Conservation (phyloP, 1,139 yeast genomes). For the Entelexis paramagnoliae region DNA sequence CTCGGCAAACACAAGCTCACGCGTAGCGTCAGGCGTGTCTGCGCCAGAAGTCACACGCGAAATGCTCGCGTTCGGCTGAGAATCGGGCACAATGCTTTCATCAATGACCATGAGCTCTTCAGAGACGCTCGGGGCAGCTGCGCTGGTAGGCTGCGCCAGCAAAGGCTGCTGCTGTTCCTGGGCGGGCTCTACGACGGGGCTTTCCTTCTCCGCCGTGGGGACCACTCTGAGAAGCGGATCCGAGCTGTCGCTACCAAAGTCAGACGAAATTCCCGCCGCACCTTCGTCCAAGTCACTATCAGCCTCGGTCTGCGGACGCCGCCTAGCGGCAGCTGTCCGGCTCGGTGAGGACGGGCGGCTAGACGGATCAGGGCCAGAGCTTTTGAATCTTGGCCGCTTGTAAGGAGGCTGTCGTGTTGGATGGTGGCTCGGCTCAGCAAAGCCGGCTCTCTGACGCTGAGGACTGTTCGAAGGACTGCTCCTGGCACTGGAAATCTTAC, state of each 20-base stretch:
- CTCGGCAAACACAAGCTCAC: background rate
- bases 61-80: background rate
- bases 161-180: no score
- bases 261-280: slow-evolving; percentile 1
- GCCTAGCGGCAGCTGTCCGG: background rate
- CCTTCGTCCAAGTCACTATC: slow-evolving; percentile 1
- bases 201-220: no score
- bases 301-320: background rate
- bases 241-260: background rate
- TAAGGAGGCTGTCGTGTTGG: background rate
- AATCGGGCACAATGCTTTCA: slow-evolving; percentile 3
- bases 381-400: background rate
- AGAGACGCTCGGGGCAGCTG: no score
- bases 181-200: no score
- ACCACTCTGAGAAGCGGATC: no score
- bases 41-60: background rate
- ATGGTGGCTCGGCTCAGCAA: background rate
- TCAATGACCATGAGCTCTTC: background rate
- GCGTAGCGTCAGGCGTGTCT: background rate
- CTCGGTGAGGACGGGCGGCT: background rate
- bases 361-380: background rate
- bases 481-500: background rate
- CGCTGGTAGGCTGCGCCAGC: no score
- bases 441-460: background rate
- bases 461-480: background rate